phyloP scores from a whole-genome alignment of 2,329 filamentous ascomycete genomes.

The Monosporascus sp. region DNA sequence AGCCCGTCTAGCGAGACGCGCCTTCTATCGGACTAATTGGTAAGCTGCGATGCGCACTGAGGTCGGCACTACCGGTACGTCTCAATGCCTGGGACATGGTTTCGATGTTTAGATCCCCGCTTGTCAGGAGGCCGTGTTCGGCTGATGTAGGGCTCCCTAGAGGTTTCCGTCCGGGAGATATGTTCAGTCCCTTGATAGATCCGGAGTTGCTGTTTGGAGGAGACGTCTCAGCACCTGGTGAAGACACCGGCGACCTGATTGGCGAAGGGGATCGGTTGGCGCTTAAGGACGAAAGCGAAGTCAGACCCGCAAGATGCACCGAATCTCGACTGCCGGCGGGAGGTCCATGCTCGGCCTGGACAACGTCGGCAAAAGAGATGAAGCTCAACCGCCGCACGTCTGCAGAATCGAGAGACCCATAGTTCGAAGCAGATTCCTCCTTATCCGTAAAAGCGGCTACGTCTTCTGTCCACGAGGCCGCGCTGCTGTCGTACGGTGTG shows the following conservation, averaged over 20 bases:
- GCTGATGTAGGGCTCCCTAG: slow-evolving; percentile 59
- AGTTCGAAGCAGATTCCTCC: slow-evolving; percentile 65
- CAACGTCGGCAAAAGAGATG: slow-evolving; percentile 94
- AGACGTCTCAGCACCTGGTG: slow-evolving; percentile 61
- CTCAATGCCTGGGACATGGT: slow-evolving; percentile 88
- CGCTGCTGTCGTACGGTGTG: slow-evolving; percentile 34
- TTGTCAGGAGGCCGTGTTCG: slow-evolving; percentile 43
- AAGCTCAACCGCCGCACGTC: slow-evolving; percentile 85
- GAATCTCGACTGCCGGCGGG: slow-evolving; percentile 59
- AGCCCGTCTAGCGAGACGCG: slow-evolving; percentile 19
- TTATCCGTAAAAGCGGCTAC: slow-evolving; percentile 47
- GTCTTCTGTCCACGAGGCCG: slow-evolving; percentile 52
- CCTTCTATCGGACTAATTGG: slow-evolving; percentile 54
- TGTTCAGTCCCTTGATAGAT: slow-evolving; percentile 68
- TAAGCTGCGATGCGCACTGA: slow-evolving; percentile 52
- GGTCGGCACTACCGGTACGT: slow-evolving; percentile 78
- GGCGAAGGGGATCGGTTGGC: slow-evolving; percentile 72
- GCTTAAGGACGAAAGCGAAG: slow-evolving; percentile 47
- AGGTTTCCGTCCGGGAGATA: slow-evolving; percentile 56
- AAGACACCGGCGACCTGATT: slow-evolving; percentile 71
- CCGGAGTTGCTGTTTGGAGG: slow-evolving; percentile 72
- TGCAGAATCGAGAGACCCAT: slow-evolving; percentile 68
- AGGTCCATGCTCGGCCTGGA: slow-evolving; percentile 74
- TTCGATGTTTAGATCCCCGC: slow-evolving; percentile 77
- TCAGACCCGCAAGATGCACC: slow-evolving; percentile 62